These are phyloP conservation scores for Astrocystis sublimbata DNA, from an alignment of 495 filamentous ascomycete species.

Conservation along the genomic window DNA sequence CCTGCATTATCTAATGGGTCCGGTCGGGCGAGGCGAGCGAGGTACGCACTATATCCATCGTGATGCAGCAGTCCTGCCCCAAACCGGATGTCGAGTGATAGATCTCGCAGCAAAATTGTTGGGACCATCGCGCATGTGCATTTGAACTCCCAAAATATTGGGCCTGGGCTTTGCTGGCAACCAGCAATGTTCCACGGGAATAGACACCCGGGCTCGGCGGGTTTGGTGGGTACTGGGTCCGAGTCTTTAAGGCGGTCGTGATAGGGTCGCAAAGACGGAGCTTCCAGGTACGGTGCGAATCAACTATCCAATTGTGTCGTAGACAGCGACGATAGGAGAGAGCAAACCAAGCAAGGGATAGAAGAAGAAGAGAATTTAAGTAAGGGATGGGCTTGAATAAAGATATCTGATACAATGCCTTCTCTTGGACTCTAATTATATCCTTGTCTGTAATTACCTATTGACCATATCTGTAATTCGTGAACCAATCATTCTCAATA, in stretches of 20 bases:
- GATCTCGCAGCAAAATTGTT: background rate
- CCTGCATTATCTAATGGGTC: slow-evolving; percentile 9
- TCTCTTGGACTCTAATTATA: background rate
- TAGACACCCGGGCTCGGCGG: slow-evolving; percentile 11
- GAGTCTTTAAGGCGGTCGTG: background rate
- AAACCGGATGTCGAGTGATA: slow-evolving; percentile 4
- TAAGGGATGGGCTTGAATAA: background rate
- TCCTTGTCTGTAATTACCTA: too few species aligned
- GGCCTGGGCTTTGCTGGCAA: background rate
- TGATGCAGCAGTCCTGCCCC: slow-evolving; percentile 3
- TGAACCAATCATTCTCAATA: background rate
- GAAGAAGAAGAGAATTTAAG: too few species aligned
- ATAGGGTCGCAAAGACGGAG: background rate
- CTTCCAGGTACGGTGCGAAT: background rate
- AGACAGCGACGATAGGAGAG: background rate
- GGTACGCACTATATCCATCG: background rate
- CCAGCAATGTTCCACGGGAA: background rate
- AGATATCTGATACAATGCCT: background rate
- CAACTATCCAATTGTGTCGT: background rate
- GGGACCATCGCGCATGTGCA: background rate
- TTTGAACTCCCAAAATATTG: background rate
- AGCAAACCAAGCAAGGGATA: too few species aligned
- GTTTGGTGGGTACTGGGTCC: slow-evolving; percentile 9
- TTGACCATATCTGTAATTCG: background rate
- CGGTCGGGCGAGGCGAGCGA: background rate